Evolutionary conservation across 257 asterid genomes (phyloP).

Genomic region (Thymus mandschuricus): DNA sequence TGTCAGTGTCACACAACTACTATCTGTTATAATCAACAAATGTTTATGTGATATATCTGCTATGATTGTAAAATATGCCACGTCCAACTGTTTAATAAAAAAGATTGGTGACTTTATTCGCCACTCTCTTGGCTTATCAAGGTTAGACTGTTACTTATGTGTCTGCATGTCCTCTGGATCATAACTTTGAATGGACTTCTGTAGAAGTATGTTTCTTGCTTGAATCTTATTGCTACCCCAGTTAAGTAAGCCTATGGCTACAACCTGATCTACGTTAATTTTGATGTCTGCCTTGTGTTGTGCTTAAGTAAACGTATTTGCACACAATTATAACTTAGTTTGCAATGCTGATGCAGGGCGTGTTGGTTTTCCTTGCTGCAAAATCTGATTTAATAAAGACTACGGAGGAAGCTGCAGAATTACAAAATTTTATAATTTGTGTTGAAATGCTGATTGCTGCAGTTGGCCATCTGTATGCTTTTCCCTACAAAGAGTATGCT

Average conservation of each 20-base stretch:
- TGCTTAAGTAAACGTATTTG: conserved; percentile 5
- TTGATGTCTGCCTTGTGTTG: conserved; percentile 11
- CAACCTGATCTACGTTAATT: background rate
- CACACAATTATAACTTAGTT: conserved; percentile 20
- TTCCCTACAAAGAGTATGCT: conserved; percentile 95
- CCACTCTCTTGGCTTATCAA: background rate
- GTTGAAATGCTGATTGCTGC: conserved; percentile 99
- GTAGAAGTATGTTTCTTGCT: conserved; percentile 3
- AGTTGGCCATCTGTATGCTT: conserved; percentile 84
- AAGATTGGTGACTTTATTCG: background rate
- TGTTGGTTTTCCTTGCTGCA: conserved; percentile 94
- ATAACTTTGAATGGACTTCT: background rate
- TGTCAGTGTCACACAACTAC: background rate
- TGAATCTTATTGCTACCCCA: background rate
- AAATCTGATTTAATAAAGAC: conserved; percentile 71
- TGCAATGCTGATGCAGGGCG: conserved; percentile 60
- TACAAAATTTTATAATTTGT: conserved; percentile 82
- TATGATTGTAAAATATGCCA: conserved; percentile 2
- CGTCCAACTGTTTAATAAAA: background rate
- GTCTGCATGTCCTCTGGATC: background rate
- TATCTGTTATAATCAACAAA: background rate
- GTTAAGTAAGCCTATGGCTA: background rate
- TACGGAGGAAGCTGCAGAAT: conserved; percentile 90
- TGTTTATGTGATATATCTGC: background rate
- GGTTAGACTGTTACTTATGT: background rate